A percentile compares a stretch with the other conserved stretches of the same genome.
phyloP scores from a whole-genome alignment of 1,284 basidiomycete species.

The Schizophyllum commune region DNA sequence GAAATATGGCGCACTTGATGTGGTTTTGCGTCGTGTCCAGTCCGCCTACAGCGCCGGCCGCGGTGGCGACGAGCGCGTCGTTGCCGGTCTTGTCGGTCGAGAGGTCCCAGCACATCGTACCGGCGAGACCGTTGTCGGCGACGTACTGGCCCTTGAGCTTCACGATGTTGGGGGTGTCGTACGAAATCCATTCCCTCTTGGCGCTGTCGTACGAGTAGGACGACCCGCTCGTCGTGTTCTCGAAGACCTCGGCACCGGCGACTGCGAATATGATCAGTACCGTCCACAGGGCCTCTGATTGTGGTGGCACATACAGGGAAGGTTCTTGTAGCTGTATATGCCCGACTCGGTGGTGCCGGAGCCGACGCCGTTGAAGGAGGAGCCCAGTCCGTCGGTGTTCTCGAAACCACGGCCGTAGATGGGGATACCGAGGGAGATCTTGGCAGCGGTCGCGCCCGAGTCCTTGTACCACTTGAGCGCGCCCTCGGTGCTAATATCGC shows the following conservation, averaged over 20 bases:
- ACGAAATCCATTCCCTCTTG: conserved; percentile 61
- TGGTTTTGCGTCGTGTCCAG: conserved; percentile 68
- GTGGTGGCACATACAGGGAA: conserved; percentile 42
- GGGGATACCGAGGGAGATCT: conserved; percentile 73
- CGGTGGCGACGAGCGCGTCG: conserved; percentile 48
- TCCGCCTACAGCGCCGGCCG: conserved; percentile 36
- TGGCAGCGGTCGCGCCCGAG: conserved; percentile 62
- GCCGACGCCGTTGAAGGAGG: conserved; percentile 70
- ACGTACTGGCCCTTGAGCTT: conserved; percentile 75
- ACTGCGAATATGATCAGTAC: conserved; percentile 20
- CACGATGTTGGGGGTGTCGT: conserved; percentile 75
- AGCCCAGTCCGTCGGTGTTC: conserved; percentile 68
- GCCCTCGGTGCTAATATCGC: conserved; percentile 61
- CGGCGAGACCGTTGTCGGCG: conserved; percentile 54
- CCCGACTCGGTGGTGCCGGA: conserved; percentile 66
- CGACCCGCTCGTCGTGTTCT: conserved; percentile 67
- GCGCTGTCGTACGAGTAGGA: conserved; percentile 72
- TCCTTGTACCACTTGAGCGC: conserved; percentile 64
- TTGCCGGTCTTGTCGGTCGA: conserved; percentile 56
- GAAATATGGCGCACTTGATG: conserved; percentile 32
- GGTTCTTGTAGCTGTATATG: conserved; percentile 69
- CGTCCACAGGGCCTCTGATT: neutral
- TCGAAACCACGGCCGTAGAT: conserved; percentile 84
- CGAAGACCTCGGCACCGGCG: conserved; percentile 55
- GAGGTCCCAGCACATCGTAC: conserved; percentile 81